These are phyloP conservation scores for Begonia peltatifolia DNA, from an alignment of 306 rosid genomes.

Conservation along the genomic window DNA sequence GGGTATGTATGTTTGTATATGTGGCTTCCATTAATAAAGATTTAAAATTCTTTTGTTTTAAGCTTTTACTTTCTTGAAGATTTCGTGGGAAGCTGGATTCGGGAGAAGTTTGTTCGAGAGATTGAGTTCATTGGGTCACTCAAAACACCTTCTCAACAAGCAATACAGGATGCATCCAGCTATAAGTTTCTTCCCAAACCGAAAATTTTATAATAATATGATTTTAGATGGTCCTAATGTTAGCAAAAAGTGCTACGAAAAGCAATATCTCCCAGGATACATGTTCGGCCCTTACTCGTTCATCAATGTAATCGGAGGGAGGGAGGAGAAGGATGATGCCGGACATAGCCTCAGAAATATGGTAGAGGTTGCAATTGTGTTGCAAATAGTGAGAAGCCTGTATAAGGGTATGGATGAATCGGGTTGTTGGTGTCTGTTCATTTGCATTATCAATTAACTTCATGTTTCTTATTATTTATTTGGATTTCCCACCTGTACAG, in stretches of 20 bases:
- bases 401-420: constrained; percentile 30
- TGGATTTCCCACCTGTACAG: constrained; percentile 14
- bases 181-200: constrained; percentile 59
- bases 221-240: constrained; percentile 47
- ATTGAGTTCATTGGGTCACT: constrained; percentile 27
- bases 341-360: constrained; percentile 53
- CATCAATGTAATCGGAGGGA: constrained; percentile 48
- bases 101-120: constrained; percentile 76
- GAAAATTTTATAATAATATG: constrained; percentile 30
- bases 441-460: no score
- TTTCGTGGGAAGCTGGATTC: constrained; percentile 43
- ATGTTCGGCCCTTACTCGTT: constrained; percentile 74
- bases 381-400: constrained; percentile 31
- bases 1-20: constrained; percentile 17
- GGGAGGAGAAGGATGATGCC: constrained; percentile 53
- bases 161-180: constrained; percentile 87
- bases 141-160: constrained; percentile 38
- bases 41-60: neutral
- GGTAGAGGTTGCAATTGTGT: constrained; percentile 50
- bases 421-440: neutral
- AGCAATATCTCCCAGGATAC: constrained; percentile 31
- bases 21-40: no score
- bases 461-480: neutral
- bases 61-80: constrained; percentile 12
- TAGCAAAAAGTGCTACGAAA: constrained; percentile 21